Conservation (phyloP, 139 green algal species). For the Micractinium sp. region DNA sequence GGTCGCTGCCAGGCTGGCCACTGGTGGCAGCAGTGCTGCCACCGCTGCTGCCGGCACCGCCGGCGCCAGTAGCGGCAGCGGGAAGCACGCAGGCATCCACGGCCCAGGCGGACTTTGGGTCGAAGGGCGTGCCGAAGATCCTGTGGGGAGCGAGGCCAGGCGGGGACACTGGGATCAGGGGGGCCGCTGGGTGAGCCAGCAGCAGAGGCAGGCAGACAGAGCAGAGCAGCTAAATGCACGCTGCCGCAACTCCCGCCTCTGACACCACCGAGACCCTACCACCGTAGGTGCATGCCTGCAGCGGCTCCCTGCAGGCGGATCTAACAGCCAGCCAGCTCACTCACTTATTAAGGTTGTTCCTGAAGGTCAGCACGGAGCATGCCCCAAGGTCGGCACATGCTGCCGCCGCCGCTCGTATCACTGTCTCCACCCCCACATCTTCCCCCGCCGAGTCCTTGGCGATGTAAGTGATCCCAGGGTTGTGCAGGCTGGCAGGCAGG, state of each 20-base stretch:
- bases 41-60: neutral
- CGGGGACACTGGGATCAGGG: neutral
- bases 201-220: neutral
- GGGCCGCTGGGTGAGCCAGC: neutral
- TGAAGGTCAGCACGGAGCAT: constrained; percentile 15
- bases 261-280: neutral
- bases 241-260: neutral
- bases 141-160: neutral
- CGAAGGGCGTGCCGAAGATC: constrained; percentile 18
- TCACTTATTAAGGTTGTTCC: constrained; percentile 50
- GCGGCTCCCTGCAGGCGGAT: neutral
- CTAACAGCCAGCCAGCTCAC: neutral
- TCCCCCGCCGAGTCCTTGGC: neutral
- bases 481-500: neutral
- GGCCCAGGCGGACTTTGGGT: neutral
- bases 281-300: neutral
- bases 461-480: neutral
- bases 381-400: neutral
- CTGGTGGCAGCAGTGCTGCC: neutral
- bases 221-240: neutral
- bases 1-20: neutral
- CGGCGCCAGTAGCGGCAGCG: neutral
- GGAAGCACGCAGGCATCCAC: constrained; percentile 34
- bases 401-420: neutral
- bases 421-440: constrained; percentile 13